Evolutionary conservation across 805 yeast species (phyloP), one percentile per base, ranked within the genome.

Genomic region (Saturnispora ahearnii): DNA sequence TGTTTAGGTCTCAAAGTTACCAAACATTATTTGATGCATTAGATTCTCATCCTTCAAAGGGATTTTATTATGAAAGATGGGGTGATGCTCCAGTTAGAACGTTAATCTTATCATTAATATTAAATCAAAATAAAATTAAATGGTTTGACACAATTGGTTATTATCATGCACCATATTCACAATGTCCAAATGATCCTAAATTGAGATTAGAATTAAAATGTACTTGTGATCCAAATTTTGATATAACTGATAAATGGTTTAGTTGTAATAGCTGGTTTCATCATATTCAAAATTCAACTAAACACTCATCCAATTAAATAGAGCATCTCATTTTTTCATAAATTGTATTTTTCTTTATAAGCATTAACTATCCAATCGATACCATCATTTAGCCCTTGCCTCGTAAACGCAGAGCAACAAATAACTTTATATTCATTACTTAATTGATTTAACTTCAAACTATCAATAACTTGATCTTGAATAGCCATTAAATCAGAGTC

Each of bases 11-110:
- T n/a, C 73, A 77, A 44, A 81, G 82, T 8, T 87, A 87, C 63
- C 64, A 64, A 36, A 73, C 75, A 45, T 81, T 81, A 61, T 87
- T 87, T 59, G 81, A 84, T 26, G 68, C 73, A 56, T 73, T 87
- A 59, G 95, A 87, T 65, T 63, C 72, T 49, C 73, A 80, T n/a
- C 43, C 41, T 5, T 34, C 50, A 1, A 93, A 95, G 62, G 95
- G 95, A 9, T 87, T 87, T 69, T 87, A 82, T 69, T 87, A 87
- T 65, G 87, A 84, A 70, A 75, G 95, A 62, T 86, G 95, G 96
- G 95, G 96, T 51, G 96, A 87, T 66, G 96, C 95, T 7, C 96
- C 96, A 26, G 79, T 87, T 68, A 78, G 66, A 66, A 85, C 59
- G 83, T 66, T 82, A 50, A 87, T 65, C 71, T 78, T 73, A 80